A percentile compares a stretch with the other conserved stretches of the same genome.
Evolutionary conservation across 1,139 yeast genomes (phyloP).

Genomic region (Suhomyces chickasaworum): DNA sequence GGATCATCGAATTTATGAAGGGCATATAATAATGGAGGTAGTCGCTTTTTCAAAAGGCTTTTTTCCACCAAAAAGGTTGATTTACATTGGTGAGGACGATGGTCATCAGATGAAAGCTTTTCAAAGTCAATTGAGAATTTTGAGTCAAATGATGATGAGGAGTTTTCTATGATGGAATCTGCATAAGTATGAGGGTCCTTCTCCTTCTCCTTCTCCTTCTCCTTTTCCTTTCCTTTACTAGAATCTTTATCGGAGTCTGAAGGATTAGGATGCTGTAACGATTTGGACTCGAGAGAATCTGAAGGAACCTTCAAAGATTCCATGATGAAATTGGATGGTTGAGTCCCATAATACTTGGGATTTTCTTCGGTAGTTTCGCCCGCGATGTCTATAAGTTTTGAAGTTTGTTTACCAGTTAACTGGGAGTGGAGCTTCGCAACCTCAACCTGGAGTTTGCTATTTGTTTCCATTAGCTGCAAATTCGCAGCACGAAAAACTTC

Average conservation of each 20-base stretch:
- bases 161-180: conserved; percentile 12
- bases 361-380: conserved; percentile 27
- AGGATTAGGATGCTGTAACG: background rate
- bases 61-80: conserved; percentile 25
- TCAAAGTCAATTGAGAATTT: conserved; percentile 16
- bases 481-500: conserved; percentile 21
- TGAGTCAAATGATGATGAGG: conserved; percentile 17
- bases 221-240: background rate
- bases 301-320: conserved; percentile 28
- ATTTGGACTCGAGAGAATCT: conserved; percentile 5
- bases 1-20: conserved; percentile 28
- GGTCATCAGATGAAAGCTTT: conserved; percentile 10
- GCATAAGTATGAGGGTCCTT: conserved; percentile 3
- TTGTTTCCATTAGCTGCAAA: conserved; percentile 22
- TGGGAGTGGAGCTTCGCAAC: conserved; percentile 5
- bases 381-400: conserved; percentile 12
- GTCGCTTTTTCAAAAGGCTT: conserved; percentile 32
- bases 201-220: conserved; percentile 6
- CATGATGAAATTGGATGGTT: conserved; percentile 50
- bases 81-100: conserved; percentile 1
- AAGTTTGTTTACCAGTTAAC: background rate
- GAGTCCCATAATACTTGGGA: conserved; percentile 53
- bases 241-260: conserved; percentile 2
- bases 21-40: conserved; percentile 24
- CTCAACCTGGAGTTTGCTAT: conserved; percentile 22